Conservation (phyloP, 2,329 filamentous ascomycete genomes). For the Tolypocladium ovalisporum region DNA sequence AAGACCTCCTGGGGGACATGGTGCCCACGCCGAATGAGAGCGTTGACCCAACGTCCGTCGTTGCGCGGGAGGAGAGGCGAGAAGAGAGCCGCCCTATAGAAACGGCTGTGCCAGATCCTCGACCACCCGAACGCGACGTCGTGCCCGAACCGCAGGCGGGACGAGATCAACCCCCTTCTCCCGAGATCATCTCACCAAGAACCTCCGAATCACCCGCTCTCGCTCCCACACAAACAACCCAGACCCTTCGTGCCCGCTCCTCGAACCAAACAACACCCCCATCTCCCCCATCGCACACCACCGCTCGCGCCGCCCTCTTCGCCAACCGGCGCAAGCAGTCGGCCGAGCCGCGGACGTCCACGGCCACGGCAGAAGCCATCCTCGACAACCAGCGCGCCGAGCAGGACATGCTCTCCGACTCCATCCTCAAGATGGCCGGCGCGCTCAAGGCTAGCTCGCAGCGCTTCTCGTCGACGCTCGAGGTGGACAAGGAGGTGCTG, state of each 20-base stretch:
- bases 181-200: slow-evolving; percentile 4
- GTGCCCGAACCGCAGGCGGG: neutral
- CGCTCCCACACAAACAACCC: slow-evolving; percentile 19
- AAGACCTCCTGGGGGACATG: slow-evolving; percentile 45
- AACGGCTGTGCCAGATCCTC: slow-evolving; percentile 6
- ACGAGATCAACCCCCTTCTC: slow-evolving; percentile 5
- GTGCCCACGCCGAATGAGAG: slow-evolving; percentile 45
- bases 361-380: slow-evolving; percentile 55
- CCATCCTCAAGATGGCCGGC: slow-evolving; percentile 69
- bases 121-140: neutral
- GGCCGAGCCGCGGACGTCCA: slow-evolving; percentile 25
- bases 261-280: slow-evolving; percentile 8
- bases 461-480: slow-evolving; percentile 60
- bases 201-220: slow-evolving; percentile 2
- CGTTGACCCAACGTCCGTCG: slow-evolving; percentile 27
- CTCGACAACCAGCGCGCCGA: slow-evolving; percentile 69
- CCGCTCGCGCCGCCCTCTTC: slow-evolving; percentile 33
- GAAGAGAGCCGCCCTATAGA: too few relatives aligned
- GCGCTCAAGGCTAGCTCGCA: slow-evolving; percentile 67
- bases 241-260: slow-evolving; percentile 23
- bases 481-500: slow-evolving; percentile 61
- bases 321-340: slow-evolving; percentile 23
- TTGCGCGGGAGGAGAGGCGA: slow-evolving; percentile 9
- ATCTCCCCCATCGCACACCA: slow-evolving; percentile 17
- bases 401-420: slow-evolving; percentile 72